A percentile compares a stretch with the other conserved stretches of the same genome.
phyloP scores from a whole-genome alignment of 2,329 filamentous ascomycete species.

The Colletotrichum australisinense region DNA sequence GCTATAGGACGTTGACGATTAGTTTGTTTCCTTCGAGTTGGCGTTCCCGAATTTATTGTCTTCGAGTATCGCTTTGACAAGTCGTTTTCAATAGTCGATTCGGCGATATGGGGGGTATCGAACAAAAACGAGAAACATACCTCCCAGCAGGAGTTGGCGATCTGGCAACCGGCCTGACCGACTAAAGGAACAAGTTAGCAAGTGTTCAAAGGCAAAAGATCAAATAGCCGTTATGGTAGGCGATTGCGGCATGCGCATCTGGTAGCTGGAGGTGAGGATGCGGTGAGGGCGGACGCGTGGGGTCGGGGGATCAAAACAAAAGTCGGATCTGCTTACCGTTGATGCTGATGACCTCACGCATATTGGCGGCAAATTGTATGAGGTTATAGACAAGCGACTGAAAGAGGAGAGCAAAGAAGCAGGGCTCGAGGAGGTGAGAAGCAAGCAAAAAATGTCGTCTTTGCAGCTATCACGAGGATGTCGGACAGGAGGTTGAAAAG shows the following conservation, averaged over 20 bases:
- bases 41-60: background rate
- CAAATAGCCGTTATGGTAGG: conserved; percentile 35
- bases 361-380: conserved; percentile 63
- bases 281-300: conserved; percentile 57
- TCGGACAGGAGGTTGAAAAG: conserved; percentile 35
- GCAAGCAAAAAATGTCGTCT: conserved; percentile 28
- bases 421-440: conserved; percentile 18
- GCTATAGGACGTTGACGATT: conserved; percentile 63
- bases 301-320: conserved; percentile 43
- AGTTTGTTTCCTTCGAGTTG: background rate
- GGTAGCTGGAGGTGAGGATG: conserved; percentile 46
- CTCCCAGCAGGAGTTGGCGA: conserved; percentile 99
- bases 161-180: conserved; percentile 99
- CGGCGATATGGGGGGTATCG: background rate
- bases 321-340: conserved; percentile 77
- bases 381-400: conserved; percentile 39
- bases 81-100: conserved; percentile 5
- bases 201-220: conserved; percentile 22
- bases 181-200: conserved; percentile 75
- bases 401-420: conserved; percentile 25
- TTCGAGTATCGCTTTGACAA: background rate
- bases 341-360: conserved; percentile 99
- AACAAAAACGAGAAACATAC: conserved; percentile 68
- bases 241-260: conserved; percentile 33
- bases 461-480: conserved; percentile 35